These are phyloP conservation scores for Karstenula rhodostoma DNA, from an alignment of 2,329 filamentous ascomycete species.

Conservation along the genomic window DNA sequence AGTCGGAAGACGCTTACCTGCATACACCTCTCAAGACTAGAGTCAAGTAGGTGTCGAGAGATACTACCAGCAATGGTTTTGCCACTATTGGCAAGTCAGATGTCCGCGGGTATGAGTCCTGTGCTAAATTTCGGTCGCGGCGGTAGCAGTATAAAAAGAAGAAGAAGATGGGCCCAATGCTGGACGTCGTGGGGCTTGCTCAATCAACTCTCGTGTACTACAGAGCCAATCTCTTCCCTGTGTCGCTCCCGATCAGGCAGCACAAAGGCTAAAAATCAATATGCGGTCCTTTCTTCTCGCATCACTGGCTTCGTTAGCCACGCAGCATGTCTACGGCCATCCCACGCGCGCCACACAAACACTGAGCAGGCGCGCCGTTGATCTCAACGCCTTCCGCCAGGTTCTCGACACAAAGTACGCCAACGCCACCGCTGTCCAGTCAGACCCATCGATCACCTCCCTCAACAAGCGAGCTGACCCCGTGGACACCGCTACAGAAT, in stretches of 20 bases:
- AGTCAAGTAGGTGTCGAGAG: neutral
- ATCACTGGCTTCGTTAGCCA: slow-evolving; percentile 37
- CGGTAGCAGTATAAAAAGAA: slow-evolving; percentile 6
- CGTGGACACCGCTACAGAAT: slow-evolving; percentile 41
- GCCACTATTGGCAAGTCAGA: slow-evolving; percentile 7
- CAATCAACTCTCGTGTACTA: neutral
- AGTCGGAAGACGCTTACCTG: slow-evolving; percentile 7
- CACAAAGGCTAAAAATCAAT: slow-evolving; percentile 13
- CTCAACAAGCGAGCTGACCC: slow-evolving; percentile 35
- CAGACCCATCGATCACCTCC: slow-evolving; percentile 28
- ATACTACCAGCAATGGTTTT: slow-evolving; percentile 2
- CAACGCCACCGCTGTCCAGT: slow-evolving; percentile 28
- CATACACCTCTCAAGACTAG: slow-evolving; percentile 3
- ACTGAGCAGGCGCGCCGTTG: slow-evolving; percentile 33
- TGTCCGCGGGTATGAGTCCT: neutral
- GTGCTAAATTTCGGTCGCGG: neutral
- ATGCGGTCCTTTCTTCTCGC: slow-evolving; percentile 43
- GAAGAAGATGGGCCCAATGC: neutral
- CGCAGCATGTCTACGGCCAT: slow-evolving; percentile 34
- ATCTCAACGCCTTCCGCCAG: slow-evolving; percentile 44
- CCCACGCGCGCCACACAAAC: slow-evolving; percentile 24
- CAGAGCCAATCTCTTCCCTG: neutral
- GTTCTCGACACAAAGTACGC: slow-evolving; percentile 33
- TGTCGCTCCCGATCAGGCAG: neutral
- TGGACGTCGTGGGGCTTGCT: neutral